phyloP scores from a whole-genome alignment of 2,329 filamentous ascomycete genomes.

The Beauveria rudraprayagi region DNA sequence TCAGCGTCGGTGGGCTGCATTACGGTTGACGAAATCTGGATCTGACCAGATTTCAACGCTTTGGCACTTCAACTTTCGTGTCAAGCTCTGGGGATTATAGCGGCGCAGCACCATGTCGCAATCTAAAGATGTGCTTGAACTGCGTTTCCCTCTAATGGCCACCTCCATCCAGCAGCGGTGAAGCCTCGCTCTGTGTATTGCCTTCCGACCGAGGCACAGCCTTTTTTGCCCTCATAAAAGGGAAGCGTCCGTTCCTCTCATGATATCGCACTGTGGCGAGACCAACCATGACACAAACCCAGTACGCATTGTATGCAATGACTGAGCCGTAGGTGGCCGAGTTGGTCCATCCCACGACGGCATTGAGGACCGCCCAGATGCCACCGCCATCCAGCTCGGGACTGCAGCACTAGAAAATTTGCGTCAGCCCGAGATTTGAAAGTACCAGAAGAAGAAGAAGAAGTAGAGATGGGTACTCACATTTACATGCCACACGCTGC shows the following conservation, averaged over 20 bases:
- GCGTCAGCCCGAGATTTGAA: neutral
- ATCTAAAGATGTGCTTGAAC: too few species aligned
- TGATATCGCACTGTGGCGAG: constrained; percentile 60
- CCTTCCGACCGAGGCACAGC: too few species aligned
- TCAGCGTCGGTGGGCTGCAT: too few species aligned
- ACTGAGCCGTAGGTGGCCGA: constrained; percentile 82
- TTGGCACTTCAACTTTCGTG: too few species aligned
- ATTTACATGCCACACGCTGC: constrained; percentile 78
- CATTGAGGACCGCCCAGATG: constrained; percentile 83
- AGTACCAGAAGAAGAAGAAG: neutral
- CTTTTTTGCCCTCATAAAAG: constrained; percentile 30
- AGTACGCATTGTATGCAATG: constrained; percentile 85
- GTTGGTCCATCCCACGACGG: constrained; percentile 80
- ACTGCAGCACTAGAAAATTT: constrained; percentile 58
- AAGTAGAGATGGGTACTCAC: constrained; percentile 34
- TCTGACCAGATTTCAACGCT: too few species aligned
- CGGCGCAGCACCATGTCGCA: too few species aligned
- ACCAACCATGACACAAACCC: constrained; percentile 65
- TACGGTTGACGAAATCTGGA: too few species aligned
- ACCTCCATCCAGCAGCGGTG: too few species aligned
- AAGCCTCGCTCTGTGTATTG: too few species aligned
- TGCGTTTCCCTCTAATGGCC: too few species aligned
- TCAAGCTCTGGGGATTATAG: too few species aligned
- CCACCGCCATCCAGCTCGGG: constrained; percentile 63
- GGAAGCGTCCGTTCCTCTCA: constrained; percentile 48